A percentile compares a stretch with the other conserved stretches of the same genome.
phyloP scores from a whole-genome alignment of 495 filamentous ascomycete genomes.

The Penicillium roqueforti region DNA sequence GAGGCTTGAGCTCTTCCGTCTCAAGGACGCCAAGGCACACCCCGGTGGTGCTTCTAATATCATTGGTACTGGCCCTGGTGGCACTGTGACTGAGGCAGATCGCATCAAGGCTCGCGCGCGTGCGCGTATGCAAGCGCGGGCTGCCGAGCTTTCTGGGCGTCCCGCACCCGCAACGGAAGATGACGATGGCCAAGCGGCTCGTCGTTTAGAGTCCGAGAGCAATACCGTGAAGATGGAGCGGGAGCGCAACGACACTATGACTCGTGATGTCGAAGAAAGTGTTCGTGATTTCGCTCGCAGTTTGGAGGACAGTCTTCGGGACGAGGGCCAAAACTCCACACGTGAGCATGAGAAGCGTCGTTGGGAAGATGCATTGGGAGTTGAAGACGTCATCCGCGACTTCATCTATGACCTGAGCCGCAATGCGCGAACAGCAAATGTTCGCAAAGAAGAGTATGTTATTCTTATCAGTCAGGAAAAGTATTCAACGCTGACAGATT shows the following conservation, averaged over 20 bases:
- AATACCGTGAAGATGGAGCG: constrained; percentile 73
- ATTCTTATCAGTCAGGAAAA: neutral
- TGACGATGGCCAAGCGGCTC: constrained; percentile 70
- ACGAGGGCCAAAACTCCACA: constrained; percentile 63
- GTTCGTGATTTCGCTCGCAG: constrained; percentile 82
- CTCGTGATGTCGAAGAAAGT: constrained; percentile 93
- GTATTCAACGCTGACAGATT: constrained; percentile 14
- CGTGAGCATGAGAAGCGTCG: constrained; percentile 86
- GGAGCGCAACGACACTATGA: constrained; percentile 94
- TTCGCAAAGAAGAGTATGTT: constrained; percentile 70
- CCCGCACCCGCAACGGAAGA: constrained; percentile 58
- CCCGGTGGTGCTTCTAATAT: constrained; percentile 78
- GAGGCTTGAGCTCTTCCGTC: constrained; percentile 86
- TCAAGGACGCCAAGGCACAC: constrained; percentile 89
- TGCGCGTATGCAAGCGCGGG: constrained; percentile 96
- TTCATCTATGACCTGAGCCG: constrained; percentile 96
- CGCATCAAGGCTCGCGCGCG: constrained; percentile 90
- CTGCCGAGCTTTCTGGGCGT: constrained; percentile 85
- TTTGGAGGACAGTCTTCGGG: constrained; percentile 82
- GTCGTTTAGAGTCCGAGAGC: constrained; percentile 83
- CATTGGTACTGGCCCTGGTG: constrained; percentile 90
- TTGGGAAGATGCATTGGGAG: constrained; percentile 95
- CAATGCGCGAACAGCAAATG: constrained; percentile 66
- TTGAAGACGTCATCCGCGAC: constrained; percentile 93
- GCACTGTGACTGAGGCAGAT: constrained; percentile 87